Base-by-base conservation (phyloP, 2,329 filamentous ascomycete genomes). In the Xylaria sp. region DNA sequence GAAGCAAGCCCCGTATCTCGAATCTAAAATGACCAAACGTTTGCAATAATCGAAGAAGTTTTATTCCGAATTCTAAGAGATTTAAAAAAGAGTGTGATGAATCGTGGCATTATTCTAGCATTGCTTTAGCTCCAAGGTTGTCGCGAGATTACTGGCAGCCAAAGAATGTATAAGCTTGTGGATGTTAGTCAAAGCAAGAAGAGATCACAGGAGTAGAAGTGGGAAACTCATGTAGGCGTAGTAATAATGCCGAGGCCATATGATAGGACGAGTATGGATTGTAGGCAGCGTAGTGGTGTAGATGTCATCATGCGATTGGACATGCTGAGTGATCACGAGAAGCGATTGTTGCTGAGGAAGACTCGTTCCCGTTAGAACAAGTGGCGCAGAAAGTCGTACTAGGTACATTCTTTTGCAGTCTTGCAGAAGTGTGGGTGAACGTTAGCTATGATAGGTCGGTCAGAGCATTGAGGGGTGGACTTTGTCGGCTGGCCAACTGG, bases 401-500 rank as follows among this genome's bases (percentile, higher is more conserved):
- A 50, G 47, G 19, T 50, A 27, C 47, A 21, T 50, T 54, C 48
- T 51, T 27, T 51, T 11, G 21, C 48, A 51, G 48, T 30, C 48
- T 69, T 69, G 67, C 67, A 69, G 62, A 66, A 42, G 53, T 55
- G 53, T 19, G 56, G 47, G 30, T 21, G 19, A 30, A 32, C 9
- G 57, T 51, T 6, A 36, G 4, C 14, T 12, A 1, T 55, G 56
- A 65, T 65, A 66, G 62, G 67, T 19, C 45, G 30, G 54, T 17
- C 21, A 19, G 45, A 57, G 11, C 14, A 12, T 6, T 53, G 19
- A 50, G 34, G 27, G 58, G 39, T 42, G 21, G 39, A 47, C 30
- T 53, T 21, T 58, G 65, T 60, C 55, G 55, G 60, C 60, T 57
- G 36, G 69, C 69, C 69, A 71, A 71, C 69, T 69, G 69, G 69